Percentiles rank a stretch among this genome's conserved stretches.
These are phyloP conservation scores for Prosopis cineraria DNA, from an alignment of 306 rosid species.

Conservation along the genomic window DNA sequence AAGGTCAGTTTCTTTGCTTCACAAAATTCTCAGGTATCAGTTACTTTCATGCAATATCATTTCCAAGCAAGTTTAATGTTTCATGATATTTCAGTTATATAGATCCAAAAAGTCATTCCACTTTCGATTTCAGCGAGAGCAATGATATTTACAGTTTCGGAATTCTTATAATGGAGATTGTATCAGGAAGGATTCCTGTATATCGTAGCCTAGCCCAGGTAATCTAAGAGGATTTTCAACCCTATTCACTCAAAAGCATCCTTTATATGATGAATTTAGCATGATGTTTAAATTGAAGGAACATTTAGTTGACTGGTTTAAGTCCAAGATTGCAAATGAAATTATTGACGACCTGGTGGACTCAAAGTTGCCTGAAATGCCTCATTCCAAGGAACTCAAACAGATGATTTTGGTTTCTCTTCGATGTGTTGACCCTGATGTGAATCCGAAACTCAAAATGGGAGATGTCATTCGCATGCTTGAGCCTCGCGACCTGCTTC, in stretches of 20 bases:
- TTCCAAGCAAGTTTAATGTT: not conserved
- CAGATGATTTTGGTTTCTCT: constrained; percentile 56
- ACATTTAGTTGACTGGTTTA: constrained; percentile 59
- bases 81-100: constrained; percentile 39
- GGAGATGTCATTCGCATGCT: constrained; percentile 62
- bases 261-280: constrained; percentile 15
- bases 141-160: constrained; percentile 69
- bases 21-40: not conserved
- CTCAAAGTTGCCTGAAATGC: constrained; percentile 49
- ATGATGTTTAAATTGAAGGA: constrained; percentile 39
- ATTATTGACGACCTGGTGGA: constrained; percentile 44
- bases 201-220: constrained; percentile 48
- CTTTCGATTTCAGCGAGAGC: constrained; percentile 35
- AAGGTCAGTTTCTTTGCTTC: constrained; percentile 42
- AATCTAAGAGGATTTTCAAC: constrained; percentile 4
- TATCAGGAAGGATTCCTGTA: constrained; percentile 54
- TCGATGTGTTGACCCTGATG: constrained; percentile 58
- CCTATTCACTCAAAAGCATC: not conserved
- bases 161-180: constrained; percentile 65
- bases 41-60: not conserved
- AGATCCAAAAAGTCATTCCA: constrained; percentile 42
- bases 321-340: constrained; percentile 51
- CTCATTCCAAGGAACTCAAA: constrained; percentile 57
- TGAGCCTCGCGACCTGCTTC: constrained; percentile 49
- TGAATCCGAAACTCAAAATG: constrained; percentile 55